Base-by-base conservation (phyloP, 305 asterid species). In the Plantago rigida region DNA sequence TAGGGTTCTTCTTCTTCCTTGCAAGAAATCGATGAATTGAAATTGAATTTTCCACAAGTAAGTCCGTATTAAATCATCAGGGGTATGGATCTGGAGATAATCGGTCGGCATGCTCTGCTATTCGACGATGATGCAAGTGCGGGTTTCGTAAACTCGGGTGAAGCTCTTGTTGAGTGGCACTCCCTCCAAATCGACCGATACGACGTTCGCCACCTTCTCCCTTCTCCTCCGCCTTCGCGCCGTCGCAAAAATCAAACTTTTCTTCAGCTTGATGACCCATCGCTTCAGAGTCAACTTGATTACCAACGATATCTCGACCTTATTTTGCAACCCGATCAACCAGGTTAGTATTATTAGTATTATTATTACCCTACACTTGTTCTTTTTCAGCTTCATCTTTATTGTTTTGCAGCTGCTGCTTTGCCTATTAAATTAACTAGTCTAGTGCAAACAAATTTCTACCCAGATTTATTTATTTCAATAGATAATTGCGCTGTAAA, bases 191-290 rank as follows among this genome's bases (percentile, higher is more conserved):
- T 91, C 70, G 98, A 91, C 68, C 94, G 96, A 22, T 91, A 86
- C 80, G 95, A 91, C 76, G 96, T 84, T 58, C 98, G 96, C 26
- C 95, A 87, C 81, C 94, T 88, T 66, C 94, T 91, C 72, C 67
- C 93, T 12, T 71, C 78, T 19, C 93, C 96, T n/a, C 89, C 87
- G 8, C 95, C 94, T 13, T 70, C 87, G 31, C 87, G 94, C n/a
- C 77, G 83, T 48, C 94, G 88, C 57, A 73, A 50, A 58, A 31
- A 4, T 31, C 76, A 50, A 5, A 65, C 66, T 51, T 66, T 56
- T 60, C 63, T 65, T 60, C 26, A 6, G 1, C 8, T 60, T 13
- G 76, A 71, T 13, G 81, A 82, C 36, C 70, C 73, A 14, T 68
- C 84, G 2, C 59, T 82, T 53, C 86, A 80, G 62, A 36, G 77